Percentiles rank a stretch among this genome's conserved stretches.
These are phyloP conservation scores for Globisporangium viniferum DNA, from an alignment of 352 stramenopile species.

Conservation along the genomic window DNA sequence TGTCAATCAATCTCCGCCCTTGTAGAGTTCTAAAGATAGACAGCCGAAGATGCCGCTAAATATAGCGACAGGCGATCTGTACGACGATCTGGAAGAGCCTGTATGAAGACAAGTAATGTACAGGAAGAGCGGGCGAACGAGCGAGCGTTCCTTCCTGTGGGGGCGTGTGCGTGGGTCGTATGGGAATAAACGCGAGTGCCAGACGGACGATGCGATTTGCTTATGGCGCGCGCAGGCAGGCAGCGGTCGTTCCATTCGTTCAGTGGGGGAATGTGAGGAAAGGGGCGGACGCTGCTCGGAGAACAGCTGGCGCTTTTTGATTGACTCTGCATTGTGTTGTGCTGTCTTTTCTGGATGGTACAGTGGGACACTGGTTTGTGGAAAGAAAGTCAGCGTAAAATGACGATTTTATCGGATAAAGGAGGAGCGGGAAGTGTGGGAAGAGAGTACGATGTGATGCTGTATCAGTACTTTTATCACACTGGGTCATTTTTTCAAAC, in stretches of 20 bases:
- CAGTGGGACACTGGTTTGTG: not conserved
- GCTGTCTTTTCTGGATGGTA: not conserved
- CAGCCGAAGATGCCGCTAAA: not conserved
- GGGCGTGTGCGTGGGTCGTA: not conserved
- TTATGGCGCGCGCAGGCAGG: not conserved
- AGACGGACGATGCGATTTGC: not conserved
- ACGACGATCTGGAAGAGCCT: not conserved
- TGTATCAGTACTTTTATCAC: not conserved
- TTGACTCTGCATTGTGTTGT: not conserved
- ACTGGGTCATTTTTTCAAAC: too few relatives aligned
- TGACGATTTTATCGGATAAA: not conserved
- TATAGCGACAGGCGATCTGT: not conserved
- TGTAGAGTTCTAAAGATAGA: not conserved
- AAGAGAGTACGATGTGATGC: not conserved
- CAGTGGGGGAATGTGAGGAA: not conserved
- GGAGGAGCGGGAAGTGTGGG: not conserved
- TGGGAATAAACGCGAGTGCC: not conserved
- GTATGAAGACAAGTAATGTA: not conserved
- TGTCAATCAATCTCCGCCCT: not conserved
- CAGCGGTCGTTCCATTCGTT: not conserved
- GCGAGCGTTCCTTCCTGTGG: not conserved
- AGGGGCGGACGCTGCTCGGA: not conserved
- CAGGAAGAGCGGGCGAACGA: not conserved
- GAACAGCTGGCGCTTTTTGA: not conserved
- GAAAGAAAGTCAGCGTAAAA: not conserved